A percentile compares a stretch with the other conserved stretches of the same genome.
Evolutionary conservation across 2,329 filamentous ascomycete genomes (phyloP).

Genomic region (Pezicula neosporulosa): DNA sequence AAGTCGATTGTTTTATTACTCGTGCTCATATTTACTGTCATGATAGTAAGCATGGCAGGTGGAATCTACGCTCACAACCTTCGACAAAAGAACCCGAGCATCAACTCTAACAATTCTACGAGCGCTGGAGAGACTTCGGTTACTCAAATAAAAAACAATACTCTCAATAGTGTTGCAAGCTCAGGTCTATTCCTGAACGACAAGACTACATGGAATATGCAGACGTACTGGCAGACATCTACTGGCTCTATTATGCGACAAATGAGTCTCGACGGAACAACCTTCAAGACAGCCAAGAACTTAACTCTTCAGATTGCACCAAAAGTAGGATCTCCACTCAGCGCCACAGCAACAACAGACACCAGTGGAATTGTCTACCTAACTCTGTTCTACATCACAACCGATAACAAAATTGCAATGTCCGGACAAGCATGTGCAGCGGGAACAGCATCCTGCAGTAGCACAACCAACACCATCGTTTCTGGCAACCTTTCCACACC

Average conservation of each 20-base stretch:
- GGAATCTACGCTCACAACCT: background rate
- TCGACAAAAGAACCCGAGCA: background rate
- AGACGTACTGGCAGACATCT: conserved; percentile 15
- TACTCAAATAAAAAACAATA: conserved; percentile 7
- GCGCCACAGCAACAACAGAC: conserved; percentile 17
- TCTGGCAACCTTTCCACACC: conserved; percentile 9
- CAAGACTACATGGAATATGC: conserved; percentile 18
- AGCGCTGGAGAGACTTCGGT: background rate
- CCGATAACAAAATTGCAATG: conserved; percentile 15
- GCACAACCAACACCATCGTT: conserved; percentile 4
- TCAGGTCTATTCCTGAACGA: conserved; percentile 17
- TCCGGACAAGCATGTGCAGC: conserved; percentile 15
- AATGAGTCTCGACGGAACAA: conserved; percentile 15
- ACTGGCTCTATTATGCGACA: conserved; percentile 13
- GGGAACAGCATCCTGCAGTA: conserved; percentile 11
- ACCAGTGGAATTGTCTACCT: conserved; percentile 17
- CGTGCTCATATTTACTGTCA: background rate
- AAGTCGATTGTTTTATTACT: background rate
- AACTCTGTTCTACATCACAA: conserved; percentile 19
- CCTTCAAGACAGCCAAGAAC: conserved; percentile 10
- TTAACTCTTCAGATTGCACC: conserved; percentile 12
- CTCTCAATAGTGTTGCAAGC: conserved; percentile 15
- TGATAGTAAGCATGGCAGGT: background rate
- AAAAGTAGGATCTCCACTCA: conserved; percentile 15
- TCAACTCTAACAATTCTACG: background rate